Evolutionary conservation across 257 asterid genomes (phyloP), one percentile per base, ranked within the genome.

Genomic region (Handroanthus guayacan): DNA sequence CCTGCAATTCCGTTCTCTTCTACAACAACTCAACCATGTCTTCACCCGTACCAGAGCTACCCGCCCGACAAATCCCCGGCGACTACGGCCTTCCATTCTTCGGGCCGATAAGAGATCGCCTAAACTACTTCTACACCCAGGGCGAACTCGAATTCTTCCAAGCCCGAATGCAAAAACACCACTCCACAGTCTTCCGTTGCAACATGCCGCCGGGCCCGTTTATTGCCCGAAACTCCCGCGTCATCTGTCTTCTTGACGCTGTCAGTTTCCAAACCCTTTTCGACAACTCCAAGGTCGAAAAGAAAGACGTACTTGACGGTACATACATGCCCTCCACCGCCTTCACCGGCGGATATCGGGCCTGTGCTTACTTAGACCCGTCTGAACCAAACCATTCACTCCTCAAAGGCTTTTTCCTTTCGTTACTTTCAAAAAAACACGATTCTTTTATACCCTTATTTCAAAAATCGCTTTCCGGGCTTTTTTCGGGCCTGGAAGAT

Each of bases 181-280:
- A 86, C 1, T 89, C 92, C 66, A 89, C 95, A 1, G 69, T 89
- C 0, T 87, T 87, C 85, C 76, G 89, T 0, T 83, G 87, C 78
- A 89, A 89, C 77, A 84, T 89, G 95, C 95, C 95, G 6, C 95
- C 95, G 2, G 91, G 92, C 48, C 87, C 90, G 2, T 89, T 89
- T 61, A n/a, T 80, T 48, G 64, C 92, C 76, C 41, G 48, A 1
- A 63, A 86, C 56, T 51, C 95, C 0, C 81, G 79, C 0, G 95
- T 89, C 12, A 4, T 89, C 57, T 84, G 91, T 37, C 82, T 93
- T 14, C 90, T 91, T 17, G 98, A 93, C 72, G 87, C 97, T 69
- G 18, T 81, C 11, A 91, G 96, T 50, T 91, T 89, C 56, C 92
- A 82, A 0, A 63, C 88, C 9, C 95, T 93, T 56, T 89, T 93